Percentiles rank a stretch among this genome's conserved stretches.
Evolutionary conservation across 495 filamentous ascomycete genomes (phyloP).

Genomic region (Penicillium desertorum): DNA sequence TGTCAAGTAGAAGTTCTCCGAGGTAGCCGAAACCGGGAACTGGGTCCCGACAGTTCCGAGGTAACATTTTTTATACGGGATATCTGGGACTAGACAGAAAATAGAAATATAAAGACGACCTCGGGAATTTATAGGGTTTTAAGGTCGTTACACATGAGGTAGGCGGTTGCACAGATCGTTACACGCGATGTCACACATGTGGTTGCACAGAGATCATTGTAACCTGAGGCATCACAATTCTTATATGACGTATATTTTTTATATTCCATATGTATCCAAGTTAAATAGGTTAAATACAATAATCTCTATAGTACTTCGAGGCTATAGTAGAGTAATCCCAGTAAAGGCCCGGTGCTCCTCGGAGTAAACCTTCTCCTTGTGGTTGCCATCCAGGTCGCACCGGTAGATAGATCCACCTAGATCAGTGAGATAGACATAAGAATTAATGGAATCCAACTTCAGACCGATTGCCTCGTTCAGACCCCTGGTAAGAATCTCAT

Average conservation of each 20-base stretch:
- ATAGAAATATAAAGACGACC: too few species aligned
- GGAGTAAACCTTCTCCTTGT: conserved; percentile 28
- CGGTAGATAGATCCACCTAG: conserved; percentile 49
- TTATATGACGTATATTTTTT: background rate
- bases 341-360: conserved; percentile 34
- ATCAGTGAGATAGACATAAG: conserved; percentile 47
- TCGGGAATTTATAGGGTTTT: too few species aligned
- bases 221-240: too few species aligned
- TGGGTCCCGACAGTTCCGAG: conserved; percentile 1
- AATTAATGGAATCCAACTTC: conserved; percentile 41
- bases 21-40: background rate
- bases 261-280: background rate
- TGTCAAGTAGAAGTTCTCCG: background rate
- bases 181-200: too few species aligned
- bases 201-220: too few species aligned
- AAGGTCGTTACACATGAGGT: too few species aligned
- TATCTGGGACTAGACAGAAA: too few species aligned
- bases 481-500: conserved; percentile 35
- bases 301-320: background rate
- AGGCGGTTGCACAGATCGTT: too few species aligned
- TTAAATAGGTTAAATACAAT: background rate
- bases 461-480: conserved; percentile 53
- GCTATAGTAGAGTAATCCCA: conserved; percentile 22
- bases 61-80: background rate
- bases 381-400: conserved; percentile 42